Evolutionary conservation across 164 flowering plant genomes (phyloP).

Genomic region (Litsea cubeba): DNA sequence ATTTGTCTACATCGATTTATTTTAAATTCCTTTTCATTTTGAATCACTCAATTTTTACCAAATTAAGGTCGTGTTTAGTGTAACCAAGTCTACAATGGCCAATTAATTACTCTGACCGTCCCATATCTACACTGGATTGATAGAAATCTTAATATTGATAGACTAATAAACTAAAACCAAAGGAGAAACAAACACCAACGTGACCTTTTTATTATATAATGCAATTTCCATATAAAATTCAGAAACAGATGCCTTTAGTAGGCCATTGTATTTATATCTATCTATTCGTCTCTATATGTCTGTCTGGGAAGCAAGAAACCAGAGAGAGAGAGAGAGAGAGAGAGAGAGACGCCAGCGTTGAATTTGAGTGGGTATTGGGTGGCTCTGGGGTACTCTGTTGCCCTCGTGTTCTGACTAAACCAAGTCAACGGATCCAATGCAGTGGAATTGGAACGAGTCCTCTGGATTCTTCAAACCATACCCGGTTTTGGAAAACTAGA

Average conservation of each 20-base stretch:
- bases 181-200: not conserved
- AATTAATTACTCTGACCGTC: too few relatives aligned
- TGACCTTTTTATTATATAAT: not conserved
- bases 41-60: too few relatives aligned
- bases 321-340: not conserved
- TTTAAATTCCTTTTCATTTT: too few relatives aligned
- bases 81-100: too few relatives aligned
- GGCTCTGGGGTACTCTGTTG: not conserved
- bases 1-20: too few relatives aligned
- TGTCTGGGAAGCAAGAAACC: not conserved
- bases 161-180: not conserved
- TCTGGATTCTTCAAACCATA: not conserved
- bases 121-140: too few relatives aligned
- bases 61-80: too few relatives aligned
- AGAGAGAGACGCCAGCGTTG: not conserved
- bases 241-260: not conserved
- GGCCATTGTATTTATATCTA: not conserved
- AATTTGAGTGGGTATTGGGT: not conserved
- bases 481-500: conserved; percentile 10
- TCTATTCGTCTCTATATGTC: not conserved
- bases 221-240: not conserved
- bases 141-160: too few relatives aligned
- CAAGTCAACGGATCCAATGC: conserved; percentile 6
- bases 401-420: conserved; percentile 3
- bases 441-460: not conserved